Evolutionary conservation across 1,284 basidiomycete species (phyloP).

Genomic region (Naganishia sp.): DNA sequence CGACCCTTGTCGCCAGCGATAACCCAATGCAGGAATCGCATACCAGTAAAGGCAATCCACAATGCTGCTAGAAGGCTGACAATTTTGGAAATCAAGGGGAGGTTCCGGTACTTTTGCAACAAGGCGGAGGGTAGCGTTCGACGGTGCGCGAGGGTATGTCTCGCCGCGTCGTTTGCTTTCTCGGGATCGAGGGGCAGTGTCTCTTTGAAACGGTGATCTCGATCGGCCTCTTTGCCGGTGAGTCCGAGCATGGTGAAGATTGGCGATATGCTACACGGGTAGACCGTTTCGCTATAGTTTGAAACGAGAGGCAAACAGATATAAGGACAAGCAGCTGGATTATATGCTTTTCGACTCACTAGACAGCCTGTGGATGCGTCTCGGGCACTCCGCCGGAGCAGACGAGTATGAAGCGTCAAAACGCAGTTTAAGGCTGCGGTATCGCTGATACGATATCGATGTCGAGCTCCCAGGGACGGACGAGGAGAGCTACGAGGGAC

Average conservation of each 20-base stretch:
- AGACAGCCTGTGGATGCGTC: too few relatives aligned
- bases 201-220: conserved; percentile 10
- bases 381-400: too few relatives aligned
- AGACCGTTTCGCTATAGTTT: not conserved
- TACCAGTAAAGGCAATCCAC: conserved; percentile 14
- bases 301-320: too few relatives aligned
- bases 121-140: too few relatives aligned
- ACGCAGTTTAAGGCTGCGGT: too few relatives aligned
- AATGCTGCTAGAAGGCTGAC: conserved; percentile 3
- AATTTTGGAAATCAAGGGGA: conserved; percentile 7
- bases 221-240: conserved; percentile 10
- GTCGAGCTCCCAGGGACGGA: too few relatives aligned
- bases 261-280: not conserved
- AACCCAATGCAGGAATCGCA: conserved; percentile 8
- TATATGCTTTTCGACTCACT: too few relatives aligned
- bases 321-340: too few relatives aligned
- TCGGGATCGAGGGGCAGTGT: not conserved
- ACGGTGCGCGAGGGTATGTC: not conserved
- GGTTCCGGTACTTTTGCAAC: conserved; percentile 3
- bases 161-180: not conserved
- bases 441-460: too few relatives aligned
- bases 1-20: not conserved
- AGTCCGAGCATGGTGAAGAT: conserved; percentile 14
- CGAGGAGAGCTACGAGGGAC: too few relatives aligned
- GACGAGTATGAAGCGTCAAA: too few relatives aligned